phyloP scores from a whole-genome alignment of 2,329 filamentous ascomycete species.

The Xylariomycetidae sp. region DNA sequence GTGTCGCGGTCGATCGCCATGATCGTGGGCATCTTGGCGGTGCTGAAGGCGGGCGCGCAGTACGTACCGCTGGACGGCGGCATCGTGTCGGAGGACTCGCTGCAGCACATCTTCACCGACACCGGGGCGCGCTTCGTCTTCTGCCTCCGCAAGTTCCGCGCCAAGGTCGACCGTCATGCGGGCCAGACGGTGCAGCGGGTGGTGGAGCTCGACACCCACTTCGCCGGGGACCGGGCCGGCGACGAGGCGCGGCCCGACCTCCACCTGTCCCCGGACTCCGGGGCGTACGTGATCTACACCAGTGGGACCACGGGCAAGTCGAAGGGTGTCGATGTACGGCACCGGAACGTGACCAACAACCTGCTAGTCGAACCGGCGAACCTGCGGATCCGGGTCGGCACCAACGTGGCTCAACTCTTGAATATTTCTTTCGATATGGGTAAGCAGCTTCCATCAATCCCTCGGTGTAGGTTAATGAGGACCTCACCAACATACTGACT shows the following conservation, averaged over 20 bases:
- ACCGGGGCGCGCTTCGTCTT: constrained; percentile 38
- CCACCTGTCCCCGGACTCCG: constrained; percentile 14
- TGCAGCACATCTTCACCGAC: constrained; percentile 44
- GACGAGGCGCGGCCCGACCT: constrained; percentile 11
- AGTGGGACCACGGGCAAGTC: constrained; percentile 53
- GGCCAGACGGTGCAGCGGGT: constrained; percentile 24
- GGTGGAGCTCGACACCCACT: constrained; percentile 9
- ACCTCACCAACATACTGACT: constrained; percentile 3
- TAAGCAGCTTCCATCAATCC: constrained; percentile 27
- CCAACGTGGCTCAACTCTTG: constrained; percentile 47
- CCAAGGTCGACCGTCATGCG: constrained; percentile 10
- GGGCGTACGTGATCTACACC: constrained; percentile 35
- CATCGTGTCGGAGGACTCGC: constrained; percentile 40
- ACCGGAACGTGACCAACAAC: constrained; percentile 46
- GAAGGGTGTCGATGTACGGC: constrained; percentile 53
- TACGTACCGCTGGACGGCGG: constrained; percentile 55
- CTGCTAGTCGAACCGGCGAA: constrained; percentile 43
- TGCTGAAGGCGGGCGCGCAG: constrained; percentile 51
- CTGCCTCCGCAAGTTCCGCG: constrained; percentile 31
- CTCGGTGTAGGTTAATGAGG: no score
- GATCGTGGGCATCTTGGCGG: constrained; percentile 50
- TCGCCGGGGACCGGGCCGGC: constrained; percentile 1
- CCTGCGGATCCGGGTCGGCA: constrained; percentile 43
- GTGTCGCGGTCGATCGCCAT: constrained; percentile 50
- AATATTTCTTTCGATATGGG: constrained; percentile 58